These are phyloP conservation scores for Ganoderma sinense DNA, from an alignment of 1,284 basidiomycete genomes.

Conservation along the genomic window DNA sequence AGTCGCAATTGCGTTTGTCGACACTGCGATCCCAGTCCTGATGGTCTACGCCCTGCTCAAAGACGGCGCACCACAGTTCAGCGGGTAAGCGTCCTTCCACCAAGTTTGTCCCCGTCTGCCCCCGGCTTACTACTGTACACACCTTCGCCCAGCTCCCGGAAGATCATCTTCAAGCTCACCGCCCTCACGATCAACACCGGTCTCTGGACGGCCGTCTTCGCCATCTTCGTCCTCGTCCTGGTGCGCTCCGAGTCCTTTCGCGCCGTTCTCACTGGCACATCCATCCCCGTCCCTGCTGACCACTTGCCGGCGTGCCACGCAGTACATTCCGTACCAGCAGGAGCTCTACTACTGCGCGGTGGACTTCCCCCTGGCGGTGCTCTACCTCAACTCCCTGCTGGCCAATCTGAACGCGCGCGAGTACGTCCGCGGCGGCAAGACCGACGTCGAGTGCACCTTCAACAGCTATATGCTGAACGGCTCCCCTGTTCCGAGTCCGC, in stretches of 20 bases:
- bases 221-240: constrained; percentile 9
- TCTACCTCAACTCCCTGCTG: not conserved
- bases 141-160: constrained; percentile 1
- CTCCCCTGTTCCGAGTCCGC: too few species aligned
- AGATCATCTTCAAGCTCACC: constrained; percentile 11
- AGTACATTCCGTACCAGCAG: not conserved
- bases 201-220: constrained; percentile 16
- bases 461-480: not conserved
- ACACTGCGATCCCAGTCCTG: constrained; percentile 5
- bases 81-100: not conserved
- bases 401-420: not conserved
- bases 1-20: not conserved
- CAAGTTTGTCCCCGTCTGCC: not conserved
- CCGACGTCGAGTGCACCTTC: not conserved
- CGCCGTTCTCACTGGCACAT: too few species aligned
- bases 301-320: not conserved
- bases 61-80: not conserved
- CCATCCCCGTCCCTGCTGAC: not conserved
- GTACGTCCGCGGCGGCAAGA: not conserved
- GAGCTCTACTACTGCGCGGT: not conserved
- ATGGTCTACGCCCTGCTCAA: constrained; percentile 9
- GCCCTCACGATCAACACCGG: constrained; percentile 13
- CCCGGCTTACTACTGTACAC: not conserved
- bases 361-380: not conserved
- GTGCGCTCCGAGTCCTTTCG: constrained; percentile 47